phyloP scores from a whole-genome alignment of 805 yeast species.

The Limtongia smithiae region DNA sequence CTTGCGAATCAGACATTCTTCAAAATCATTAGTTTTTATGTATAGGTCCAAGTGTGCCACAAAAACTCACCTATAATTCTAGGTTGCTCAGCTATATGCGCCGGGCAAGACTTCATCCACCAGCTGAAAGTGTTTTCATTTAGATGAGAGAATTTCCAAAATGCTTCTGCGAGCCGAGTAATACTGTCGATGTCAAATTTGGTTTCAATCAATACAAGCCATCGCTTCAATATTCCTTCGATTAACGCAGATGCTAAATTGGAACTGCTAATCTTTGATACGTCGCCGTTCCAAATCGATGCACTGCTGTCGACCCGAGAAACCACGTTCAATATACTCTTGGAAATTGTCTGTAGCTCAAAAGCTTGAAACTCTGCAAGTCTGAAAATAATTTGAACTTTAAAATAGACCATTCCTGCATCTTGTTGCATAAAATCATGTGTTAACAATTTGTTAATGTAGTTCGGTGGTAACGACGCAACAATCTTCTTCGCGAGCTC shows the following conservation, averaged over 20 bases:
- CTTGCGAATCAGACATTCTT: no score
- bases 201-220: constrained; percentile 17
- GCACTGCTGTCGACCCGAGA: not conserved
- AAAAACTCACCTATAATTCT: constrained; percentile 7
- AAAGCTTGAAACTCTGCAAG: constrained; percentile 6
- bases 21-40: no score
- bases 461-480: not conserved
- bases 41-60: no score
- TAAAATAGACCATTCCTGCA: constrained; percentile 3
- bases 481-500: not conserved
- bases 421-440: constrained; percentile 1
- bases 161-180: not conserved
- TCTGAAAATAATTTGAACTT: constrained; percentile 8
- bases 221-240: constrained; percentile 3
- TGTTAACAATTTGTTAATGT: not conserved
- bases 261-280: not conserved
- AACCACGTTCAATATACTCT: not conserved
- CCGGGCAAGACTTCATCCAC: constrained; percentile 6
- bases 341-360: constrained; percentile 1
- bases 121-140: not conserved
- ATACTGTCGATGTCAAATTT: constrained; percentile 6
- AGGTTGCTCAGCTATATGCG: constrained; percentile 10
- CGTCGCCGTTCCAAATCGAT: constrained; percentile 5
- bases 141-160: constrained; percentile 1
- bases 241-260: constrained; percentile 6